phyloP scores from a whole-genome alignment of 495 filamentous ascomycete species.

The Lepidopterella palustris region DNA sequence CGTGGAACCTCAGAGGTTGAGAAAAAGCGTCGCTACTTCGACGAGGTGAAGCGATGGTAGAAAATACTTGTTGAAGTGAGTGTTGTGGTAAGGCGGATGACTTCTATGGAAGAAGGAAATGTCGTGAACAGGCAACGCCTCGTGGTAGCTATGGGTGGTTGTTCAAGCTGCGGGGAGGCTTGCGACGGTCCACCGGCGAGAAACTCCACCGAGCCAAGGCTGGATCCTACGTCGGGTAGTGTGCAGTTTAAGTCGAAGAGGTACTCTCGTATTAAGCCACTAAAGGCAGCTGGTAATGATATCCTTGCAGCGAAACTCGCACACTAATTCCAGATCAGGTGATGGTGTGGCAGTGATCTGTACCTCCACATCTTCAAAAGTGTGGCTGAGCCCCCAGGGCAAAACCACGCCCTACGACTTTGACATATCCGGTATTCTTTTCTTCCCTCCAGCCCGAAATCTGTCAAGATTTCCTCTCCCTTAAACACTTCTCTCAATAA shows the following conservation, averaged over 20 bases:
- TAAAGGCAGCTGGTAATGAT: not conserved
- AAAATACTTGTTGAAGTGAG: not conserved
- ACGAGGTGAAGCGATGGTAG: too few relatives aligned
- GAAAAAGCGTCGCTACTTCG: not conserved
- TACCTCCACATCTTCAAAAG: not conserved
- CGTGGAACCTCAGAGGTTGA: not conserved
- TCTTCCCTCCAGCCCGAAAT: not conserved
- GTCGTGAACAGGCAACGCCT: not conserved
- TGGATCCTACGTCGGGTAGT: not conserved
- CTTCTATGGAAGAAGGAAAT: not conserved
- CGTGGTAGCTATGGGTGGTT: not conserved
- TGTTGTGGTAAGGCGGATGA: not conserved
- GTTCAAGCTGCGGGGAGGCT: not conserved
- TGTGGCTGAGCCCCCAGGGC: not conserved
- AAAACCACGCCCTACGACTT: conserved; percentile 4
- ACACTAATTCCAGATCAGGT: too few relatives aligned
- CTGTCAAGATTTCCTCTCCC: not conserved
- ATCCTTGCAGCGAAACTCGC: not conserved
- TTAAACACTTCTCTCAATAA: not conserved
- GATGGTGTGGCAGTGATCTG: too few relatives aligned
- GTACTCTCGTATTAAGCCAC: not conserved
- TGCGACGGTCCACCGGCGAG: not conserved
- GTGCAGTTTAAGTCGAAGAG: not conserved
- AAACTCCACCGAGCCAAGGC: not conserved
- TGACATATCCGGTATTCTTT: conserved; percentile 3